Percentiles rank a stretch among this genome's conserved stretches.
Conservation (phyloP, 495 filamentous ascomycete species). For the Aspergillus wentii region DNA sequence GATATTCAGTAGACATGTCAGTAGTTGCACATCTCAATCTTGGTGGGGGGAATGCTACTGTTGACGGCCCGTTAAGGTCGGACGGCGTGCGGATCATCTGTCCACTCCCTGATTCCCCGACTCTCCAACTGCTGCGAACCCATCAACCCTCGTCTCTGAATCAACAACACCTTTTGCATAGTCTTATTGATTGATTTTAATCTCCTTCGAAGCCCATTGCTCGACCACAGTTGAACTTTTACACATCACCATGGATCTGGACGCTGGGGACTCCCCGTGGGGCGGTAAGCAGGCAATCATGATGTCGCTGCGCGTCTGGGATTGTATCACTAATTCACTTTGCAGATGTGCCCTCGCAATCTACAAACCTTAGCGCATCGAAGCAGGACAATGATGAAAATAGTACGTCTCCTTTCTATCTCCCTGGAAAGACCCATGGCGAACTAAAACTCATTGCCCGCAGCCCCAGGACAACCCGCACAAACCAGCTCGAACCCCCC, state of each 20-base stretch:
- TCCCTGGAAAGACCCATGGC: conserved; percentile 7
- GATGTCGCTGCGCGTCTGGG: conserved; percentile 25
- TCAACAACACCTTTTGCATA: conserved; percentile 17
- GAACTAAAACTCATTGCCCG: conserved; percentile 27
- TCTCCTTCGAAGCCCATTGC: too few species aligned
- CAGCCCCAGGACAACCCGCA: conserved; percentile 30
- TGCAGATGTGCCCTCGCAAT: conserved; percentile 56
- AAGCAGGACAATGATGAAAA: conserved; percentile 22
- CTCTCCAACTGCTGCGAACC: conserved; percentile 22
- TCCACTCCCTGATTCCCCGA: conserved; percentile 17
- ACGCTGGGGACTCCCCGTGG: conserved; percentile 65
- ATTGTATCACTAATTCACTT: conserved; percentile 14
- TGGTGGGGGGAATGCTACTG: conserved; percentile 6
- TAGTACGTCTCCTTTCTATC: conserved; percentile 18
- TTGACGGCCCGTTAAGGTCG: conserved; percentile 7
- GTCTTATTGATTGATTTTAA: background rate
- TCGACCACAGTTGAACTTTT: too few species aligned
- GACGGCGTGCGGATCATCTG: conserved; percentile 31
- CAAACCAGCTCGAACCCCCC: conserved; percentile 31
- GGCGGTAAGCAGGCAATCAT: conserved; percentile 52
- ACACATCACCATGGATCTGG: conserved; percentile 56
- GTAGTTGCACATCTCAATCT: background rate
- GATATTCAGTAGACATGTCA: too few species aligned
- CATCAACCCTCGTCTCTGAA: too few species aligned
- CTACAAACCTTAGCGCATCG: conserved; percentile 24